Percentiles rank a stretch among this genome's conserved stretches.
Evolutionary conservation across 208 protist genomes (phyloP).

Genomic region (Wallacemonas rigidus): DNA sequence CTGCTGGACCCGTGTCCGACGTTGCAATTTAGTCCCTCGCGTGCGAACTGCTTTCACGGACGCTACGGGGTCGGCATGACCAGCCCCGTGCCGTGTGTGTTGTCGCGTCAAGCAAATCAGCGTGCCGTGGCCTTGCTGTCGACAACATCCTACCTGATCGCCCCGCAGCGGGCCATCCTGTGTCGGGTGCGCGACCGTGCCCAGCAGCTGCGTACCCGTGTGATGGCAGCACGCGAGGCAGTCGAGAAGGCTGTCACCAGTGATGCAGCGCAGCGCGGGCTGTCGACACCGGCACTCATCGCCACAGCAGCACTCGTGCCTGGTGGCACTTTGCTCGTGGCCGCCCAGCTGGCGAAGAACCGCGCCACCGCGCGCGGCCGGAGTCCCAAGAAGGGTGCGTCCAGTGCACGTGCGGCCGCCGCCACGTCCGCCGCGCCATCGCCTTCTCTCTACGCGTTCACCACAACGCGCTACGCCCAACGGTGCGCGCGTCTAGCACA

Average conservation of each 20-base stretch:
- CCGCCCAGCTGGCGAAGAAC: constrained; percentile 13
- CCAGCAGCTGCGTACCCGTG: neutral
- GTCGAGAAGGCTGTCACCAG: neutral
- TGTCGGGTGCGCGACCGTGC: neutral
- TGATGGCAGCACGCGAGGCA: neutral
- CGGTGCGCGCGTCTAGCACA: constrained; percentile 32
- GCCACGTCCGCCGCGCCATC: neutral
- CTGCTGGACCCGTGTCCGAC: constrained; percentile 2
- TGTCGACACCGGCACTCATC: constrained; percentile 16
- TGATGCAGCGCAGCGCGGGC: neutral
- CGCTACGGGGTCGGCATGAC: constrained; percentile 36
- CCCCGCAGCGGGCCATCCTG: neutral
- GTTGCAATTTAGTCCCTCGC: constrained; percentile 23
- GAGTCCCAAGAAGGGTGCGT: neutral
- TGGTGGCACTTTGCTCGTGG: constrained; percentile 8
- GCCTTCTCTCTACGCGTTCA: constrained; percentile 22
- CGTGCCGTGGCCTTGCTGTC: constrained; percentile 21
- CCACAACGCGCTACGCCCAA: constrained; percentile 24
- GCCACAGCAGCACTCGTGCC: constrained; percentile 12
- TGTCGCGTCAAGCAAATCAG: constrained; percentile 8
- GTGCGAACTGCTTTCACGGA: constrained; percentile 22
- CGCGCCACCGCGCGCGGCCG: neutral
- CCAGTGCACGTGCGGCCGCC: neutral
- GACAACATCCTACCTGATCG: constrained; percentile 11
- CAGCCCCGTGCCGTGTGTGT: constrained; percentile 28